Conservation (phyloP, 2,329 filamentous ascomycete genomes). For the Aureobasidium sp. region DNA sequence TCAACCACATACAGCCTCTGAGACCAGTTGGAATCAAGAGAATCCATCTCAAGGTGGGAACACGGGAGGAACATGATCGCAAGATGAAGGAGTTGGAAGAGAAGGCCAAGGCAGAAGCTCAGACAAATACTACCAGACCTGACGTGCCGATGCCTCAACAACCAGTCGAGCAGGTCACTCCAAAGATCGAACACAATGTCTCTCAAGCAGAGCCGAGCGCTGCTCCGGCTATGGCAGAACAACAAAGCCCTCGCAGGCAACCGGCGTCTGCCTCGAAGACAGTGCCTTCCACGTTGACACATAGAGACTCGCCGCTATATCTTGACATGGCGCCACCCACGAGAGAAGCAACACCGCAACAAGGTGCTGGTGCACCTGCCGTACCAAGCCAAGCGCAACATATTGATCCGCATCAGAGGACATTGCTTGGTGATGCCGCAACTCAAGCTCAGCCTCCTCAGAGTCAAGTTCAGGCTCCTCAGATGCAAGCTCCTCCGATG, state of each 20-base stretch:
- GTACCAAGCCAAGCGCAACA: neutral
- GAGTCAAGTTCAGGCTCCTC: neutral
- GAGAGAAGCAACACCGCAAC: neutral
- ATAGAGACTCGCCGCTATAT: neutral
- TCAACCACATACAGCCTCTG: slow-evolving; percentile 11
- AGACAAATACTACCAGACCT: neutral
- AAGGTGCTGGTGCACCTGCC: neutral
- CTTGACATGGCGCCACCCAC: neutral
- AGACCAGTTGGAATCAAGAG: slow-evolving; percentile 29
- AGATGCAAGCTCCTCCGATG: neutral
- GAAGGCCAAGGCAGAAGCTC: slow-evolving; percentile 25
- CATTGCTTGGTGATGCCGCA: neutral
- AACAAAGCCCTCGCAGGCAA: neutral
- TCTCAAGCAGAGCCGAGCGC: neutral
- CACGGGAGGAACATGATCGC: slow-evolving; percentile 47
- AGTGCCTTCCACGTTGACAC: neutral
- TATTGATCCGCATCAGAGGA: neutral
- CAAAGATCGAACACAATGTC: neutral
- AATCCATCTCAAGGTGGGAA: slow-evolving; percentile 50
- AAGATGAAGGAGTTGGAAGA: slow-evolving; percentile 34
- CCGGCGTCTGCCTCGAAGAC: neutral
- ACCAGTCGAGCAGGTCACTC: neutral
- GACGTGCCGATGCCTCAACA: neutral
- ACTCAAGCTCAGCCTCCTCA: neutral
- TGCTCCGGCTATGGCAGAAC: neutral